These are phyloP conservation scores for Phytophthora pinifolia DNA, from an alignment of 352 stramenopile species.

Conservation along the genomic window DNA sequence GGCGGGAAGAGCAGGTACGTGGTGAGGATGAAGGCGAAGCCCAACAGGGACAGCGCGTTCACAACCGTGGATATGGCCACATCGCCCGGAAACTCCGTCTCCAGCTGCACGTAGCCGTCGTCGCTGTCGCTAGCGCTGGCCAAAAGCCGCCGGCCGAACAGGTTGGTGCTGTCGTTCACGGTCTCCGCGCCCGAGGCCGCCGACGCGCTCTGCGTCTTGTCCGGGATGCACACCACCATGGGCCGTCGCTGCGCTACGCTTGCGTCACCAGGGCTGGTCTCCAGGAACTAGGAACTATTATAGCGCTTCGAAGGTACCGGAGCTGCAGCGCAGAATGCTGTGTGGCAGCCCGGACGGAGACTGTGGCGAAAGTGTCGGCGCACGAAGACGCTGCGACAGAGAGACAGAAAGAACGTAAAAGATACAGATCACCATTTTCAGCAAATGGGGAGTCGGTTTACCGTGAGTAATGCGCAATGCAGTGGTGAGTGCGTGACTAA, in stretches of 20 bases:
- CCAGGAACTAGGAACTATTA: background rate
- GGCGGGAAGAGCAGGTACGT: conserved; percentile 83
- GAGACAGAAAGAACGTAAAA: too few relatives aligned
- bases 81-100: conserved; percentile 59
- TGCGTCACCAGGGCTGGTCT: conserved; percentile 9
- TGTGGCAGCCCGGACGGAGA: too few relatives aligned
- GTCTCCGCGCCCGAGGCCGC: conserved; percentile 18
- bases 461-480: background rate
- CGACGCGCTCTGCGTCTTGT: conserved; percentile 17
- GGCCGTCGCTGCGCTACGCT: conserved; percentile 3
- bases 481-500: conserved; percentile 11
- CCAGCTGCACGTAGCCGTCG: conserved; percentile 29
- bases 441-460: too few relatives aligned
- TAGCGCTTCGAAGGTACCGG: conserved; percentile 3
- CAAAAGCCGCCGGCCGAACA: conserved; percentile 36
- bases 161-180: conserved; percentile 29
- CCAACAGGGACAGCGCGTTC: conserved; percentile 69
- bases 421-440: too few relatives aligned
- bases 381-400: too few relatives aligned
- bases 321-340: conserved; percentile 1
- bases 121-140: conserved; percentile 3
- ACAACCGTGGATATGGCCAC: conserved; percentile 55
- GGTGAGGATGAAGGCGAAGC: conserved; percentile 76
- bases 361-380: too few relatives aligned
- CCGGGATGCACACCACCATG: conserved; percentile 34